phyloP scores from a whole-genome alignment of 139 green algal species.

The Chlamydomonas sp. region DNA sequence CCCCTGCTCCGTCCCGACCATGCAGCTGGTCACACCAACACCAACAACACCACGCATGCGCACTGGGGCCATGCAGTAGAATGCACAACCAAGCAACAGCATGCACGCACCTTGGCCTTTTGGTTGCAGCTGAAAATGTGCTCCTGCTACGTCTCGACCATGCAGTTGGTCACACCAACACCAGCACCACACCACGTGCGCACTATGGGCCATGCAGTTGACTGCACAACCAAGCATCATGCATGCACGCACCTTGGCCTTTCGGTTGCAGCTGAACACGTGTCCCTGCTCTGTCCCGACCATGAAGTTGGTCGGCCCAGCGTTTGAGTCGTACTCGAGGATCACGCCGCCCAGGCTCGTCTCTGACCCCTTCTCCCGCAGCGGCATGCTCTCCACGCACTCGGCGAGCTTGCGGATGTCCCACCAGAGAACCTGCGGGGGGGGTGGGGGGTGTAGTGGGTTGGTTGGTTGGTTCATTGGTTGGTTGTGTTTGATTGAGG shows the following conservation, averaged over 20 bases:
- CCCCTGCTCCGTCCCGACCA: too few relatives aligned
- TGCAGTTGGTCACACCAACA: slow-evolving; percentile 88
- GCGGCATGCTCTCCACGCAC: slow-evolving; percentile 53
- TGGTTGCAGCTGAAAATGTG: too few relatives aligned
- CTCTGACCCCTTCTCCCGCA: slow-evolving; percentile 64
- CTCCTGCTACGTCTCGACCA: slow-evolving; percentile 83
- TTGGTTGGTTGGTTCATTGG: neutral
- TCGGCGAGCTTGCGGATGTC: slow-evolving; percentile 77
- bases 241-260: too few relatives aligned
- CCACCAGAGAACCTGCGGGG: slow-evolving; percentile 67
- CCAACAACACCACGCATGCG: too few relatives aligned
- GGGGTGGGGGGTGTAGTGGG: neutral
- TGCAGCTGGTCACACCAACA: too few relatives aligned
- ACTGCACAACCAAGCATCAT: too few relatives aligned
- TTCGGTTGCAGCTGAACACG: too few relatives aligned
- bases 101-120: too few relatives aligned
- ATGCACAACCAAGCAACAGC: too few relatives aligned
- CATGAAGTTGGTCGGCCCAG: slow-evolving; percentile 92
- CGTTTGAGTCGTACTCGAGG: slow-evolving; percentile 75
- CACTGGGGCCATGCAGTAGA: too few relatives aligned
- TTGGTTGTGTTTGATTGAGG: too few relatives aligned
- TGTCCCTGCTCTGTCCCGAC: slow-evolving; percentile 84
- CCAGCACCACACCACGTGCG: slow-evolving; percentile 75
- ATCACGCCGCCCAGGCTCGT: slow-evolving; percentile 55
- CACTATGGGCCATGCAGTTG: slow-evolving; percentile 41